These are phyloP conservation scores for Choanephora cucurbitarum DNA, from an alignment of 371 early-diverging fungal genomes.

Conservation along the genomic window DNA sequence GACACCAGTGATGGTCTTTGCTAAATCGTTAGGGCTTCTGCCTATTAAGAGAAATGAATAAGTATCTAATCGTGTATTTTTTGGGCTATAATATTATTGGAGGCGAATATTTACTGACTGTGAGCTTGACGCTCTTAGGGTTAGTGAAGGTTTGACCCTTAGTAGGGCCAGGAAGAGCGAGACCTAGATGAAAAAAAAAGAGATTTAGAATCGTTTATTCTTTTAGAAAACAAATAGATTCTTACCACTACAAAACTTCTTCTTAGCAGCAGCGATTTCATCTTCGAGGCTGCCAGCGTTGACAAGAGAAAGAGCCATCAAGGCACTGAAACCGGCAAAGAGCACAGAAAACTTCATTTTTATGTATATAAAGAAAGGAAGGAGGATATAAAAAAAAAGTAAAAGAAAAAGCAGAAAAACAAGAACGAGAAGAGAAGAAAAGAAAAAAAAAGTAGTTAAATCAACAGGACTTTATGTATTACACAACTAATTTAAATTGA, in stretches of 20 bases:
- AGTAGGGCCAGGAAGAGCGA: slow-evolving; percentile 37
- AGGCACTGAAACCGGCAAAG: slow-evolving; percentile 25
- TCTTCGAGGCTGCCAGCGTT: slow-evolving; percentile 43
- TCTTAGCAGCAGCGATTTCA: slow-evolving; percentile 41
- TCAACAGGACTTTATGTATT: not conserved
- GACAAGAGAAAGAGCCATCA: slow-evolving; percentile 35
- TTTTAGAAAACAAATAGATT: not conserved
- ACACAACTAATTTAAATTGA: slow-evolving; percentile 5
- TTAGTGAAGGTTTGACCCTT: slow-evolving; percentile 38
- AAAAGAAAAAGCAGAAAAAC: slow-evolving; percentile 9
- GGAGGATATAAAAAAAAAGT: slow-evolving; percentile 11
- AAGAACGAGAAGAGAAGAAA: slow-evolving; percentile 2
- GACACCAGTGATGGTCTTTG: slow-evolving; percentile 46
- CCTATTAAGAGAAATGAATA: slow-evolving; percentile 20
- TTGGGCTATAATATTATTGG: not conserved
- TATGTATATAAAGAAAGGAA: not conserved
- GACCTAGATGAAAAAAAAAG: slow-evolving; percentile 14
- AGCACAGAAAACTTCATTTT: slow-evolving; percentile 38
- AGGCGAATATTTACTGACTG: slow-evolving; percentile 42
- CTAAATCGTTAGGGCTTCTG: slow-evolving; percentile 41
- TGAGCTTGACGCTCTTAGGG: slow-evolving; percentile 42
- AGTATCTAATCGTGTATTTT: not conserved
- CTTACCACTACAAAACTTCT: slow-evolving; percentile 53
- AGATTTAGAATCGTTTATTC: not conserved
- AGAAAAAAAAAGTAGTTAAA: slow-evolving; percentile 2